phyloP scores from a whole-genome alignment of 495 filamentous ascomycete species.

The Aspergillus kassunensis region DNA sequence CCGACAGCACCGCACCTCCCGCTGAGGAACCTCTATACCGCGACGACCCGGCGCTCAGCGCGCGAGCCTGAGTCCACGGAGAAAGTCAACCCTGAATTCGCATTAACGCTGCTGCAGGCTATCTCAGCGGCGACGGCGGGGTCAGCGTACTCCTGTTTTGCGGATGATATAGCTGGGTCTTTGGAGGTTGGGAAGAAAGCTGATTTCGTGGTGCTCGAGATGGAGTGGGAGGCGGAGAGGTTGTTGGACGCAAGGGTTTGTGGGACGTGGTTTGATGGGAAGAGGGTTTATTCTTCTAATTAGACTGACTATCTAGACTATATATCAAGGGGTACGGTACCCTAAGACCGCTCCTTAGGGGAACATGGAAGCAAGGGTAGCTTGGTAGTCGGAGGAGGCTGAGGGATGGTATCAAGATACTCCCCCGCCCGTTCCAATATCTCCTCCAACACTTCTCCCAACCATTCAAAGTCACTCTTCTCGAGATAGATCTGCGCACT shows the following conservation, averaged over 20 bases:
- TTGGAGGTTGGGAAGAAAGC: slow-evolving; percentile 48
- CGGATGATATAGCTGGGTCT: slow-evolving; percentile 47
- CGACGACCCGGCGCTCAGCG: slow-evolving; percentile 53
- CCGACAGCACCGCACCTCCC: slow-evolving; percentile 57
- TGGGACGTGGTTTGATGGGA: slow-evolving; percentile 17
- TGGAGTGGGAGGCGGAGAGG: slow-evolving; percentile 49
- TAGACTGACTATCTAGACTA: not conserved
- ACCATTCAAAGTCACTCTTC: slow-evolving; percentile 71
- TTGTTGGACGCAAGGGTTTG: slow-evolving; percentile 42
- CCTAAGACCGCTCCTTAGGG: too few species aligned
- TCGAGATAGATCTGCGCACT: slow-evolving; percentile 81
- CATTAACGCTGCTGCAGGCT: slow-evolving; percentile 46
- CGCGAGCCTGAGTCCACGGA: slow-evolving; percentile 45
- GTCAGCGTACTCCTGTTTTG: slow-evolving; percentile 56
- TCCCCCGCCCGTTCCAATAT: slow-evolving; percentile 58
- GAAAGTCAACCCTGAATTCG: slow-evolving; percentile 51
- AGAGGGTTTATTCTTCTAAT: slow-evolving; percentile 6
- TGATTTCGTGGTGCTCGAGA: slow-evolving; percentile 57
- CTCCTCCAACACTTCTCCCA: slow-evolving; percentile 53
- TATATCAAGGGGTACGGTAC: too few species aligned
- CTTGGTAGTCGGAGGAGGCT: too few species aligned
- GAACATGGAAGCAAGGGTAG: not conserved
- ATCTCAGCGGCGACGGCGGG: slow-evolving; percentile 53
- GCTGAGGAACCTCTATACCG: slow-evolving; percentile 55
- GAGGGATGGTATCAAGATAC: slow-evolving; percentile 35